Percentiles rank a stretch among this genome's conserved stretches.
These are phyloP conservation scores for Cicer cuneatum DNA, from an alignment of 306 rosid species.

Conservation along the genomic window DNA sequence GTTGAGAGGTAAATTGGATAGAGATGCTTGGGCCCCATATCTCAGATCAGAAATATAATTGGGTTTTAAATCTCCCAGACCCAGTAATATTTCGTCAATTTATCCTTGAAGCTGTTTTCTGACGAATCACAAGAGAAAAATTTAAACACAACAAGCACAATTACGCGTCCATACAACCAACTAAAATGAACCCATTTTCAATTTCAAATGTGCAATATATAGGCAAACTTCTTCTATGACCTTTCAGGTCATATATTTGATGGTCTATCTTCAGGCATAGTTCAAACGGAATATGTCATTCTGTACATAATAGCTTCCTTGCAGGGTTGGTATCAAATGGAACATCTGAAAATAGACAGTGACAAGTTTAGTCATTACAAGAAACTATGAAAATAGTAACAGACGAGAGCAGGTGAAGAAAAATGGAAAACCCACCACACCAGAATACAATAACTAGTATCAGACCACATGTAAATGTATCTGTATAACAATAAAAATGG, in stretches of 20 bases:
- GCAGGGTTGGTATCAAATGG: conserved; percentile 86
- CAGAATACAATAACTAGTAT: neutral
- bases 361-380: conserved; percentile 14
- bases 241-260: conserved; percentile 40
- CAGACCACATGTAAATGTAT: neutral
- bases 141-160: conserved; percentile 52
- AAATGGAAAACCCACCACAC: neutral
- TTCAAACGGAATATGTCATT: conserved; percentile 93
- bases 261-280: conserved; percentile 71
- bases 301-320: conserved; percentile 76
- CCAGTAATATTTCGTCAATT: conserved; percentile 41
- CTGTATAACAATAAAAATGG: neutral
- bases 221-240: conserved; percentile 48
- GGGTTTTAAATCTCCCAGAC: conserved; percentile 46
- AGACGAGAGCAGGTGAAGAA: neutral
- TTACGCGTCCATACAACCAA: conserved; percentile 48
- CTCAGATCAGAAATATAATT: conserved; percentile 4
- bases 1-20: conserved; percentile 7
- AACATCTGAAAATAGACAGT: conserved; percentile 70
- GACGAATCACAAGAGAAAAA: conserved; percentile 58
- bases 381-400: conserved; percentile 1
- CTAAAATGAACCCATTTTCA: conserved; percentile 51
- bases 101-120: conserved; percentile 44
- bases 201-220: conserved; percentile 46
- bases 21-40: conserved; percentile 26